Evolutionary conservation across 768 basidiomycete genomes (phyloP), one percentile per base, ranked within the genome.

Genomic region (Cystofilobasidium macerans): DNA sequence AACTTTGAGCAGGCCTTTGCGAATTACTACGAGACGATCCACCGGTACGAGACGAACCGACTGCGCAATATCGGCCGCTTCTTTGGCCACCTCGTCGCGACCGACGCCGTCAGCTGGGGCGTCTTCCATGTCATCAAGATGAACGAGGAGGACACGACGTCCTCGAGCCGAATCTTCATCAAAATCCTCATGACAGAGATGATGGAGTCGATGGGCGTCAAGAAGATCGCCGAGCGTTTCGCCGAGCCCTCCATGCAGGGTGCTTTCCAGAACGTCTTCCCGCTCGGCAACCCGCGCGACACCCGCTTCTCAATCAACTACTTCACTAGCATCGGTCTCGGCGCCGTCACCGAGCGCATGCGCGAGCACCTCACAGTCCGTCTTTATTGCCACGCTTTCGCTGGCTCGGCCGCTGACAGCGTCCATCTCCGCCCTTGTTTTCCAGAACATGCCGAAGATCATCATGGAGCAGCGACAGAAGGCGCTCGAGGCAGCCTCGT

Each of bases 1-100:
- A 82, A 81, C 70, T 87, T 89, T 75, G 92, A 99, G 75, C 77
- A 83, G 64, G 88, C 91, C 0, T 98, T 98, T 77, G 76, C 73
- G 51, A 87, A 83, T 73, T 98, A 98, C 77, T 99, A 92, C 79
- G 85, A 83, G 26, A 98, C 95, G 6, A 90, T 98, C 72, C 95
- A 99, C 79, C 87, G 95, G 69, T 98, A 97, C 77, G 95, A 99
- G 77, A 95, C 95, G 24, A 99, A 98, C 77, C 88, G 93, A 14
- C 80, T 99, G 26, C 89, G 95, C 61, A 99, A 98, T 75, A 95
- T 99, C 69, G 88, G 89, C 13, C 85, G 92, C 48, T 91, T 99
- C 80, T 97, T 99, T 71, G 95, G 95, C 1, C 92, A 95, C 74
- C 80, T 98, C 30, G 69, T 97, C 67, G 83, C 87, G 9, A 85